phyloP scores from a whole-genome alignment of 202 grass and related monocot genomes.

The Elaeis oleifera region DNA sequence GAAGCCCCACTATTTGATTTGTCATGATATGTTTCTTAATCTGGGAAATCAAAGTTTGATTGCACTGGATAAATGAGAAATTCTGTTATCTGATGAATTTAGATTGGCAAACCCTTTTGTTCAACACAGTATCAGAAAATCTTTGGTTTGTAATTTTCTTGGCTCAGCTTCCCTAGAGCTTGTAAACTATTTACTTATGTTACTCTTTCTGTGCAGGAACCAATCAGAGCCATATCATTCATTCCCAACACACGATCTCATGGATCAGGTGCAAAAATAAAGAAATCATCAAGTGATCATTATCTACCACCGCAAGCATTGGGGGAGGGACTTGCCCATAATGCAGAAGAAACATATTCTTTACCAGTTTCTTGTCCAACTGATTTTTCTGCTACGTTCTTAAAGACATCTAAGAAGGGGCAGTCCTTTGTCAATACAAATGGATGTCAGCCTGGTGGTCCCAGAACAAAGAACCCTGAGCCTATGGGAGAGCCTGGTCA shows the following conservation, averaged over 20 bases:
- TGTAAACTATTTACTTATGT: neutral
- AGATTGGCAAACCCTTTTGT: too few relatives aligned
- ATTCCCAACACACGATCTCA: conserved; percentile 25
- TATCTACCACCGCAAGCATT: conserved; percentile 14
- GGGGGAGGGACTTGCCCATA: neutral
- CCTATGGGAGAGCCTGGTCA: conserved; percentile 18
- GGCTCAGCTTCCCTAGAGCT: too few relatives aligned
- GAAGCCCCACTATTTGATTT: too few relatives aligned
- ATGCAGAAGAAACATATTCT: neutral
- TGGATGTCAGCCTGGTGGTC: conserved; percentile 26
- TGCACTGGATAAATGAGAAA: too few relatives aligned
- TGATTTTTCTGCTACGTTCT: conserved; percentile 24
- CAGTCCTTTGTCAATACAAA: conserved; percentile 26
- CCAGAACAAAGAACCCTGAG: conserved; percentile 25
- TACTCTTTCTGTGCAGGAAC: conserved; percentile 37
- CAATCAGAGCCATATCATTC: conserved; percentile 27
- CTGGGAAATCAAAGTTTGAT: too few relatives aligned
- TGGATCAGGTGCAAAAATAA: conserved; percentile 84
- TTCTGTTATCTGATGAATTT: too few relatives aligned
- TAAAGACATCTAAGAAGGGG: conserved; percentile 27
- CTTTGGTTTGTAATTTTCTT: neutral
- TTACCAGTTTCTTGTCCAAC: neutral
- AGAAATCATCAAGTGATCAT: conserved; percentile 45
- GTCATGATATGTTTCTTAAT: too few relatives aligned
- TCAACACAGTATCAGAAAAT: too few relatives aligned